Percentiles rank a stretch among this genome's conserved stretches.
phyloP scores from a whole-genome alignment of 352 stramenopile species.

The Blastocystis hominis region DNA sequence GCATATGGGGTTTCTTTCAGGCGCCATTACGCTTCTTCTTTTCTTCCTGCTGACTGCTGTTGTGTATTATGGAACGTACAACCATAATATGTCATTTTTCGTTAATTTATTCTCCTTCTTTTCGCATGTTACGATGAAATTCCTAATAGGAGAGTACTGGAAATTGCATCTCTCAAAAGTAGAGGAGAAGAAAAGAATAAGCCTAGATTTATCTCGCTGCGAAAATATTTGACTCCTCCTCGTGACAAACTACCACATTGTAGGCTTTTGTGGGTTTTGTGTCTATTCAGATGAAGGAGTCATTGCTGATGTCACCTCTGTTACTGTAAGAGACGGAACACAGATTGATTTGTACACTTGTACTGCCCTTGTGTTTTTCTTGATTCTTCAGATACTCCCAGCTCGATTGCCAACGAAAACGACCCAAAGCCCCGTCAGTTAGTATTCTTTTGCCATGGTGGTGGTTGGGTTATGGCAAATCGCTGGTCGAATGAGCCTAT shows the following conservation, averaged over 20 bases:
- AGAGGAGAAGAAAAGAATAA: slow-evolving; percentile 33
- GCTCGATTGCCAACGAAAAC: neutral
- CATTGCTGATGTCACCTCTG: neutral
- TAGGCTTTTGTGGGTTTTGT: neutral
- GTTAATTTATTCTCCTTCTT: slow-evolving; percentile 29
- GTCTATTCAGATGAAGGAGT: neutral
- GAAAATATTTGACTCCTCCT: neutral
- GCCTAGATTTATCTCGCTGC: neutral
- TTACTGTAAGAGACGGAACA: slow-evolving; percentile 1
- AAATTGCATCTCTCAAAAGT: neutral
- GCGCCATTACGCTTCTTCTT: neutral
- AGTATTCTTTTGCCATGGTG: slow-evolving; percentile 50
- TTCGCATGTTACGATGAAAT: neutral
- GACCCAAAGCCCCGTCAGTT: neutral
- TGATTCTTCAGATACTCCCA: neutral
- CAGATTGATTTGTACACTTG: slow-evolving; percentile 28
- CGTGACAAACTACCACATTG: neutral
- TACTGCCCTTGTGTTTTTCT: neutral
- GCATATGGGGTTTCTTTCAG: neutral
- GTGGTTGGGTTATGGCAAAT: slow-evolving; percentile 41
- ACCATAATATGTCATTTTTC: slow-evolving; percentile 28
- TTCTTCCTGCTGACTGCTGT: neutral
- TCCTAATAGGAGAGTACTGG: neutral
- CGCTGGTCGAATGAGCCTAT: neutral
- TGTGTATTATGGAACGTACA: slow-evolving; percentile 29